These are phyloP conservation scores for Raffaelea arxii DNA, from an alignment of 2,329 filamentous ascomycete genomes.

Conservation along the genomic window DNA sequence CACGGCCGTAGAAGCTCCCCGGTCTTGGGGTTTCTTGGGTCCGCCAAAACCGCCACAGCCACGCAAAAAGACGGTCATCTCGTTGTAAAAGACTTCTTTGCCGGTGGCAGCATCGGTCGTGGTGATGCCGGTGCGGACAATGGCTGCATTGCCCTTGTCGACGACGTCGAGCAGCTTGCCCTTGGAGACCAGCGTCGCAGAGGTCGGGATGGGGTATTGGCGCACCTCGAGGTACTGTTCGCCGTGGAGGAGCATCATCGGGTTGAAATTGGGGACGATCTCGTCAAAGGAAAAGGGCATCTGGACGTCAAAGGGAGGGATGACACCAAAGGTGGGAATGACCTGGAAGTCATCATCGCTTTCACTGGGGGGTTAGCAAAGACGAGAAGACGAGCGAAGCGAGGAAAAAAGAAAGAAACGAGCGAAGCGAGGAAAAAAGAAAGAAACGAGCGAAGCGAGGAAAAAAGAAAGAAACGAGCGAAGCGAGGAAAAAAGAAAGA, in stretches of 20 bases:
- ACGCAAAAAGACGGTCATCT: constrained; percentile 84
- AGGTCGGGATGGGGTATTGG: constrained; percentile 84
- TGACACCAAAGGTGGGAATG: constrained; percentile 88
- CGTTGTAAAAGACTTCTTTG: constrained; percentile 94
- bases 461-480: no score
- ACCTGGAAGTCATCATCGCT: constrained; percentile 86
- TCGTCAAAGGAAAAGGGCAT: constrained; percentile 71
- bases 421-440: neutral
- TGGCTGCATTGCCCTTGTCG: constrained; percentile 85
- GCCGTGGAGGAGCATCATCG: constrained; percentile 97
- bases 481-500: neutral
- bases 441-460: neutral
- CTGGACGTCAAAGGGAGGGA: constrained; percentile 83
- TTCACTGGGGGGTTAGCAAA: constrained; percentile 41
- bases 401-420: neutral
- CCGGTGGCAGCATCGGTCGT: constrained; percentile 79
- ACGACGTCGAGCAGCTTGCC: constrained; percentile 85
- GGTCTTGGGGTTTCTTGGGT: constrained; percentile 62
- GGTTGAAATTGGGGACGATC: constrained; percentile 89
- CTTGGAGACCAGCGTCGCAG: constrained; percentile 64
- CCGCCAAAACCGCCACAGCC: constrained; percentile 88
- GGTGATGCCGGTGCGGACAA: constrained; percentile 69
- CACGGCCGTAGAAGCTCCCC: constrained; percentile 68
- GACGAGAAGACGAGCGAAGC: no score
- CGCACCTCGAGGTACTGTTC: constrained; percentile 96